Conservation (phyloP, 352 stramenopile species). For the Globisporangium acanthophoron region DNA sequence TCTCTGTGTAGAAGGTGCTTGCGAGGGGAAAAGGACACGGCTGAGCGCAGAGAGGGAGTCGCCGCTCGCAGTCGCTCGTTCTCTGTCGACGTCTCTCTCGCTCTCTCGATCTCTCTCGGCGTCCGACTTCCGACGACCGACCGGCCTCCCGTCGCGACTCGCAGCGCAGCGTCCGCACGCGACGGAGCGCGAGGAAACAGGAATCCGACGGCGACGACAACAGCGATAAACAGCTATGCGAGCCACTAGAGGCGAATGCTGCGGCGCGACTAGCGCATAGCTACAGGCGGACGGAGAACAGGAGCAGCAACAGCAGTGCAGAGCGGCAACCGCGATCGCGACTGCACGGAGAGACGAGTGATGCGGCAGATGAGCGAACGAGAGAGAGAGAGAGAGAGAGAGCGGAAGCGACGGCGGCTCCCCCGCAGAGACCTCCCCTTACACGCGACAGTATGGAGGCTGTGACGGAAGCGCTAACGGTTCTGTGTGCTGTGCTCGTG, state of each 20-base stretch:
- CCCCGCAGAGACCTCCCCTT: not conserved
- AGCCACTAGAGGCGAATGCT: too few species aligned
- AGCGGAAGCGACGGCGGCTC: not conserved
- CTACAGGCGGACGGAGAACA: not conserved
- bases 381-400: not conserved
- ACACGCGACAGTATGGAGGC: not conserved
- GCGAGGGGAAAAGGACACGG: too few species aligned
- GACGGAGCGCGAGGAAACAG: not conserved
- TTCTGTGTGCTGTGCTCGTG: constrained; percentile 9
- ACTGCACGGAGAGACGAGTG: not conserved
- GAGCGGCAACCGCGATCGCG: not conserved
- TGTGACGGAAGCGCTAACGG: not conserved
- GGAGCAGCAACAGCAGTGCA: not conserved
- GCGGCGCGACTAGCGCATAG: not conserved
- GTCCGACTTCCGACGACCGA: not conserved
- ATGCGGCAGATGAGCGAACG: not conserved
- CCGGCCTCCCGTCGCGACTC: too few species aligned
- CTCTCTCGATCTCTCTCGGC: not conserved
- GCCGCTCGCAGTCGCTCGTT: too few species aligned
- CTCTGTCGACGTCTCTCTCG: not conserved
- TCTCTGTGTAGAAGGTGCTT: too few species aligned
- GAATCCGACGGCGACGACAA: not conserved
- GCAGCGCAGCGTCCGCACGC: too few species aligned
- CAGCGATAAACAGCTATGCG: not conserved
- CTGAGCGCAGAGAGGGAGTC: too few species aligned